A percentile compares a stretch with the other conserved stretches of the same genome.
Conservation (phyloP, 148 eudicot genomes). For the Silene uniflora region DNA sequence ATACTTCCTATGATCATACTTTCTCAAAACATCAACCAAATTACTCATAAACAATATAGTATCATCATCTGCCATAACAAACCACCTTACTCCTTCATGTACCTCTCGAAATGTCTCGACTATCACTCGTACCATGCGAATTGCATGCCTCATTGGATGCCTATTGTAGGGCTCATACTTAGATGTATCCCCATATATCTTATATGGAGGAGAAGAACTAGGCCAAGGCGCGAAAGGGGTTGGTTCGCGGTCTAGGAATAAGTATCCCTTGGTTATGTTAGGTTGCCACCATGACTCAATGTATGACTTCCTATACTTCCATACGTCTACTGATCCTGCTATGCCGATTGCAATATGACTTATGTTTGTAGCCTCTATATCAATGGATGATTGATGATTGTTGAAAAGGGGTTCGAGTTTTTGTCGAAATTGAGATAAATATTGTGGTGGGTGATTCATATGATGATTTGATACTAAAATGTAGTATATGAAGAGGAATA, state of each 20-base stretch:
- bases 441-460: constrained; percentile 19
- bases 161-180: constrained; percentile 33
- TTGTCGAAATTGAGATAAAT: constrained; percentile 2
- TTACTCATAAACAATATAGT: constrained; percentile 45
- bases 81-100: constrained; percentile 49
- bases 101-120: constrained; percentile 40
- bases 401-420: neutral
- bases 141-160: constrained; percentile 32
- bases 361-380: constrained; percentile 33
- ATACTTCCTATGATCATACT: constrained; percentile 53
- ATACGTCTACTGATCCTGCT: constrained; percentile 37
- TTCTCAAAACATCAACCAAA: constrained; percentile 42
- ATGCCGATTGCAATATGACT: constrained; percentile 55
- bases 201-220: constrained; percentile 36
- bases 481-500: constrained; percentile 32
- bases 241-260: constrained; percentile 50
- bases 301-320: constrained; percentile 34
- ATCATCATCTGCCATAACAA: constrained; percentile 57
- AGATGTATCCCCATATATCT: constrained; percentile 36
- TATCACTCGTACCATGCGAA: constrained; percentile 42
- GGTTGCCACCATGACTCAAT: constrained; percentile 70
- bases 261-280: constrained; percentile 41
- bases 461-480: constrained; percentile 22
- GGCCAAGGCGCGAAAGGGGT: constrained; percentile 43
- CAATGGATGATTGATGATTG: neutral